These are phyloP conservation scores for sorghum (Sorghum bicolor) DNA, from an alignment of 176 grass and related monocot species.

Conservation along the genomic window DNA sequence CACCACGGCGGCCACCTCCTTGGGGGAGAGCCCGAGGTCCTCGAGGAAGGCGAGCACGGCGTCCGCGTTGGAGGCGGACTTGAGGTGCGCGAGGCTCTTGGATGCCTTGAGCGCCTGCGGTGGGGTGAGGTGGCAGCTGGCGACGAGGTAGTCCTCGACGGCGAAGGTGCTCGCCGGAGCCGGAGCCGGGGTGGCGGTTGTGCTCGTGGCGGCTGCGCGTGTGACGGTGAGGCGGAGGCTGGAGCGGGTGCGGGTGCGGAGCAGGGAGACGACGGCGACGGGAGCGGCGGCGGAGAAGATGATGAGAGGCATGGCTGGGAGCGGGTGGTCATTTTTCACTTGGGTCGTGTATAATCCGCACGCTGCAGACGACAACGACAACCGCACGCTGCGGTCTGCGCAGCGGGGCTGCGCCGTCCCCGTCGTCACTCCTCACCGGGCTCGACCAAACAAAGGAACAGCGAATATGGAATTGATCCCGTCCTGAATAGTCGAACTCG, in stretches of 20 bases:
- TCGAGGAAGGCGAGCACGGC: conserved; percentile 49
- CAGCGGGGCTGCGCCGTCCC: neutral
- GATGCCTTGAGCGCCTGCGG: conserved; percentile 50
- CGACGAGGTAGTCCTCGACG: conserved; percentile 52
- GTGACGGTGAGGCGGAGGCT: conserved; percentile 21
- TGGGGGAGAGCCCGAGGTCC: conserved; percentile 34
- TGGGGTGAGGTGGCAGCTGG: conserved; percentile 38
- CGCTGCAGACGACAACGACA: neutral
- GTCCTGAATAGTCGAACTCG: neutral
- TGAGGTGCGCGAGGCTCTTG: conserved; percentile 52
- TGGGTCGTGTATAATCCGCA: conserved; percentile 25
- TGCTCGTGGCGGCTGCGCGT: neutral
- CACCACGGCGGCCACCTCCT: conserved; percentile 44
- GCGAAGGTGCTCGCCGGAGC: conserved; percentile 7
- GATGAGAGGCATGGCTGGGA: conserved; percentile 44
- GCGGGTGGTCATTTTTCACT: conserved; percentile 14
- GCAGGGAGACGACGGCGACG: conserved; percentile 12
- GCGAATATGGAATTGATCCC: no score
- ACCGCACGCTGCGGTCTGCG: neutral
- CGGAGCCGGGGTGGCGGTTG: neutral
- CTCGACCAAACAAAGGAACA: neutral
- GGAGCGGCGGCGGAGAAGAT: conserved; percentile 33
- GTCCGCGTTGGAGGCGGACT: conserved; percentile 48
- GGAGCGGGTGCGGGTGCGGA: neutral
- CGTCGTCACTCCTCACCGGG: neutral